Evolutionary conservation across 805 yeast genomes (phyloP).

Genomic region (Metschnikowia gruessii): DNA sequence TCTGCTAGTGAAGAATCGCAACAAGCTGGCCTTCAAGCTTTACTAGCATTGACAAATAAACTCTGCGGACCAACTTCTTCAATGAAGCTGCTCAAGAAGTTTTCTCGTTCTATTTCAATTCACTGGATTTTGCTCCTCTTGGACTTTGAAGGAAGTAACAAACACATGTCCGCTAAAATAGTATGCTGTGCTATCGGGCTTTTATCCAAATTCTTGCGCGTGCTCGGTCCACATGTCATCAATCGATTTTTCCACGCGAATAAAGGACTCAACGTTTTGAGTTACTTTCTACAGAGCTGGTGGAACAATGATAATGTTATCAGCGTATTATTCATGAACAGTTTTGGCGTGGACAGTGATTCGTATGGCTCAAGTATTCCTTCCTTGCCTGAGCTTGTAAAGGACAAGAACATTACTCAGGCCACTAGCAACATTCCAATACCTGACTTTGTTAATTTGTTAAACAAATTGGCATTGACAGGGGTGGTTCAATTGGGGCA

Average conservation of each 20-base stretch:
- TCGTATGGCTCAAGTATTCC: constrained; percentile 4
- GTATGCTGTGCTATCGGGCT: constrained; percentile 42
- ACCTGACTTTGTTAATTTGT: constrained; percentile 46
- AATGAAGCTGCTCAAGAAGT: constrained; percentile 40
- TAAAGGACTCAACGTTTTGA: constrained; percentile 50
- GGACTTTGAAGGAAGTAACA: constrained; percentile 25
- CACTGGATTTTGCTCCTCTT: constrained; percentile 63
- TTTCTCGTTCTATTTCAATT: constrained; percentile 53
- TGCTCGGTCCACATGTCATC: constrained; percentile 46
- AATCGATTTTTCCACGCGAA: constrained; percentile 46
- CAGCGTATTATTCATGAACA: constrained; percentile 41
- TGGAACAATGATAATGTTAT: constrained; percentile 49
- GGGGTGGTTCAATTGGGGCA: constrained; percentile 30
- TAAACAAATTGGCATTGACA: constrained; percentile 33
- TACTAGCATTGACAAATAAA: constrained; percentile 35
- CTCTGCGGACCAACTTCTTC: constrained; percentile 40
- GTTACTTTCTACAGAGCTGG: constrained; percentile 43
- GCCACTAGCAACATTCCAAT: constrained; percentile 19
- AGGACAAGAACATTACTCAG: constrained; percentile 3
- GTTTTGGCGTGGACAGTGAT: constrained; percentile 40
- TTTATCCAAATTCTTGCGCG: constrained; percentile 47
- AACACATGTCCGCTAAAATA: constrained; percentile 29
- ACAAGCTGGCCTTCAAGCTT: constrained; percentile 32
- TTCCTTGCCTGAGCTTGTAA: constrained; percentile 9
- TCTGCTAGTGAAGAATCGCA: constrained; percentile 29